Base-by-base conservation (phyloP, 192 early-diverging fungal genomes). In the Coemansia reversa region DNA sequence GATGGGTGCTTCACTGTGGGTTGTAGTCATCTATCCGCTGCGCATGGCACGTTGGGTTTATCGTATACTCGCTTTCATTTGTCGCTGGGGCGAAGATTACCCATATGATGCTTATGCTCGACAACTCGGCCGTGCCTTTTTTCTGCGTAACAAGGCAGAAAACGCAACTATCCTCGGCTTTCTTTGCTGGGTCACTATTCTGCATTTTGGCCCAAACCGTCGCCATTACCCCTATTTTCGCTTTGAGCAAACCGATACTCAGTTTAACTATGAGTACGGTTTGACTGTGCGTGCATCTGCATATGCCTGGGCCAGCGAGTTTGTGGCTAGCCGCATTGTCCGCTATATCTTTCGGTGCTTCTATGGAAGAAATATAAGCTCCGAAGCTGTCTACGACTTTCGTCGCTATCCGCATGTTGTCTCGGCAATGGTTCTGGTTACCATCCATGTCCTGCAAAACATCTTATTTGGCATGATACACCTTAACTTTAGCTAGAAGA, bases 141-240 rank as follows among this genome's bases (percentile, higher is more conserved):
- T 89, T 57, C 64, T 90, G 45, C 82, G 90, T 42, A 91, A 90
- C 69, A 73, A 87, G 32, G 90, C 90, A 12, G 90, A 91, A 67
- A 91, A 91, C 58, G 85, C 84, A 0, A 91, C 90, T 23, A 88
- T 91, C 84, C 66, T 91, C n/a, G 86, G 87, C 8, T 91, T 91
- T 57, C 52, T 91, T 30, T 81, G 76, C 55, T 90, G 89, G 88
- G 82, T 89, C 42, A 78, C 83, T 50, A 80, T 91, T 14, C 78
- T 91, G 45, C 85, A 89, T 70, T 87, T 84, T 60, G 90, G 90
- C 14, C 87, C 89, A 27, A 91, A 91, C 66, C 48, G 81, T 45
- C 62, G 62, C 18, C 85, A 86, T 45, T 91, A 91, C 67, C 83
- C 88, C 20, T 88, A 88, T 54, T 91, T 91, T 39, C 76, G 84